Evolutionary conservation across 257 asterid species (phyloP), one percentile per base, ranked within the genome.

Genomic region (Datura wrightii): DNA sequence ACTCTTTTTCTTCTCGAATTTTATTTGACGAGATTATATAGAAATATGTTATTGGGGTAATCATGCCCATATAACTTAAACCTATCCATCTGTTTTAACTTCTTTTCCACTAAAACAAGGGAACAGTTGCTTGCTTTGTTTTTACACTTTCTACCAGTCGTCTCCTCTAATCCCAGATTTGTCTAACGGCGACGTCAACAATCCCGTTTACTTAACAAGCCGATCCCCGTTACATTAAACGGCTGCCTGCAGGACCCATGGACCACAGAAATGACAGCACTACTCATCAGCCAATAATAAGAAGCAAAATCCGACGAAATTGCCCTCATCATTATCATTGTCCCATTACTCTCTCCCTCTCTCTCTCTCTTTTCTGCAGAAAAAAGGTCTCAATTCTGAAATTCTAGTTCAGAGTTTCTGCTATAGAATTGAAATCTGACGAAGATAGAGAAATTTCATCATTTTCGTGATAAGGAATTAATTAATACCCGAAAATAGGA

Each of bases 361-460:
- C 83, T 65, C 79, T 76, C 74, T 79, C 83, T 69, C 83, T 66
- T 85, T 87, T 88, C 85, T 85, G 84, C 16, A 69, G 65, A 79
- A 87, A 10, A 91, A 88, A 88, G 84, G 86, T 65, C 42, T 63
- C 15, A 63, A 10, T 31, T 31, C 50, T 34, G 46, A 65, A 65
- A 13, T 72, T 72, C 58, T 72, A 19, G 63, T 16, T 56, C 63
- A 15, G 63, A 56, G 24, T 18, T 56, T 56, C 63, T 15, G 63
- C 18, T 72, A 41, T 15, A 44, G 18, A 42, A n/a, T 41, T 70
- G 8, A 65, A 65, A 34, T 65, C 46, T 39, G 53, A 16, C 78
- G 2, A 72, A 72, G 13, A 72, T 72, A 19, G 3, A 72, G 59
- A 74, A 19, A 48, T 24, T 72, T 24, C 41, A 72, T 65, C 10